Evolutionary conservation across 257 asterid species (phyloP), one percentile per base, ranked within the genome.

Genomic region (Anisodus tanguticus): DNA sequence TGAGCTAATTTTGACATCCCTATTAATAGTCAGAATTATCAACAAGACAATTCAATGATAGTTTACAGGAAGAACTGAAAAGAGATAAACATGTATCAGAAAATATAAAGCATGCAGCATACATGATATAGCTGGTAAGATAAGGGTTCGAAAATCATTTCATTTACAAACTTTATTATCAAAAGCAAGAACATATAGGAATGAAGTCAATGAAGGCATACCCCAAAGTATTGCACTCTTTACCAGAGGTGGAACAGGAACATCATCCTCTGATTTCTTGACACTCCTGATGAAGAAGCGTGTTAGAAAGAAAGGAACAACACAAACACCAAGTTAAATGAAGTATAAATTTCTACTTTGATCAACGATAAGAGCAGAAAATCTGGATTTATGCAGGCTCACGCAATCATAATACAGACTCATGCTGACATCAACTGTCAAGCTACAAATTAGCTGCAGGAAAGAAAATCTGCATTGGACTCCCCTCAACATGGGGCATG

Each of bases 161-260:
- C n/a, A 35, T 62, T 82, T 51, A 51, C 8, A 26, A 80, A 66
- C 80, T 70, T 66, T 51, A 8, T n/a, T 43, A 31, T 51, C 22
- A 79, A 31, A 76, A 81, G 78, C 53, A 79, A 74, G 4, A 76
- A 83, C 4, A 81, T 60, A 53, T 43, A n/a, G 76, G 8, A 63
- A 55, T 37, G 41, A 31, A 31, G 35, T 31, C 35, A 31, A 31
- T 31, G 35, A 87, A 86, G 84, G 66, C 85, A 70, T 93, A 93
- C 98, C 98, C 99, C 98, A 97, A 80, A 97, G 97, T 70, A 92
- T 91, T 37, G 99, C 98, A 83, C 98, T 93, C 94, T 93, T 95
- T 83, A 97, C 4, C 79, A 93, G 97, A 81, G 98, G 99, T 47
- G 99, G 99, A 85, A 97, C 94, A 77, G 98, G 99, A 88, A 97